Base-by-base conservation (phyloP, 2,329 filamentous ascomycete genomes). In the Biscogniauxia sp. region DNA sequence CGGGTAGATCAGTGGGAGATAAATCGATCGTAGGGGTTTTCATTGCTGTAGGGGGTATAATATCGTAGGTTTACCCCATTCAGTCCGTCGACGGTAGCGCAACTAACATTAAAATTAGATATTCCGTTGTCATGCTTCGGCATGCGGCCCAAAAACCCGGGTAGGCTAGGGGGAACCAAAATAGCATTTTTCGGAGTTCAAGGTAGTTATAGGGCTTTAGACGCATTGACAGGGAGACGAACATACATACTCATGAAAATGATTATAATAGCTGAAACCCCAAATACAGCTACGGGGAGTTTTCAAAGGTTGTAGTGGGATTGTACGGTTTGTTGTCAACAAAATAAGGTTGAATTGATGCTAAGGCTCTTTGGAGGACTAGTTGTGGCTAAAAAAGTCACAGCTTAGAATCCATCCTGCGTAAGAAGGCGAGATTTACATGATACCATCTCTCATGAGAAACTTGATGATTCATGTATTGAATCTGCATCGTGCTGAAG, bases 11-110 rank as follows among this genome's bases (percentile, higher is more conserved):
- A 9, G 79, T 85, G 26, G 80, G 80, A 15, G 84, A 86, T 68
- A 84, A 79, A 71, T 82, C 82, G 5, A 72, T 86, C 20, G 64
- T 84, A 51, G 84, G 84, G 23, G 81, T 87, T 37, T 71, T 84
- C 5, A 71, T 85, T 61, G 85, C 84, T 5, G 75, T 88, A 55
- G 79, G 78, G 25, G 85, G 84, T 51, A 86, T 87, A 55, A 78
- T 86, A 55, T 75, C 77, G 82, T 87, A 76, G 74, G 82, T 78
- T 9, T 5, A 52, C 23, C 56, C 23, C 37, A 28, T 20, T 17
- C 28, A 56, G 5, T 37, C 13, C 20, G 41, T 49, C 17, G 37
- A 23, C 52, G 49, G 19, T 49, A 20, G 17, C 1, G n/a, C 28
- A 13, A 56, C 60, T 67, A 58, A 64, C 61, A 20, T n/a, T 17